Percentiles rank a stretch among this genome's conserved stretches.
Conservation (phyloP, 2,329 filamentous ascomycete species). For the Alternaria sp. region DNA sequence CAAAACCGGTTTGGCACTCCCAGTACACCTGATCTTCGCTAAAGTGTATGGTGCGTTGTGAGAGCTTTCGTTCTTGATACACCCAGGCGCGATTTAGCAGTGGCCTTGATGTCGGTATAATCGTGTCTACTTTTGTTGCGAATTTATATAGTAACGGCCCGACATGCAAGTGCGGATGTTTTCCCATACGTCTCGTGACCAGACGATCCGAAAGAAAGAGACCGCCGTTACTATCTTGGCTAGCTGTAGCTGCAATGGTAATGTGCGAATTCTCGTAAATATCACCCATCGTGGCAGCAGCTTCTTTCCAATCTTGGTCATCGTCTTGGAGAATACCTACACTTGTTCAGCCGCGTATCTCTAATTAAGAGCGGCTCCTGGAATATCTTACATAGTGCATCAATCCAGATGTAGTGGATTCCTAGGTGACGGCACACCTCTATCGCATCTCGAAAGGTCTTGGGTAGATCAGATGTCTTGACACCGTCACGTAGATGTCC, state of each 20-base stretch:
- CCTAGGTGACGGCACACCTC: neutral
- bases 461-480: neutral
- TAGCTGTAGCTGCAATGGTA: neutral
- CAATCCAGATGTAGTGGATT: neutral
- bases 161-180: neutral
- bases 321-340: neutral
- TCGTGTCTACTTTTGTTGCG: too few species aligned
- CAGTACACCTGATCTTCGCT: neutral
- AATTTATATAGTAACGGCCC: too few species aligned
- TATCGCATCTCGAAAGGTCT: neutral
- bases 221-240: neutral
- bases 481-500: fast-evolving
- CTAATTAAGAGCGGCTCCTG: fast-evolving
- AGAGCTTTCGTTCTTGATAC: neutral
- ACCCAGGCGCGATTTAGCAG: neutral
- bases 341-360: neutral
- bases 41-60: neutral
- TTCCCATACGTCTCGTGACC: neutral
- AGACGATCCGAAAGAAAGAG: neutral
- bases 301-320: neutral
- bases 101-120: neutral
- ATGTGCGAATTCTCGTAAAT: neutral
- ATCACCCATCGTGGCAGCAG: neutral
- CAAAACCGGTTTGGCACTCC: neutral
- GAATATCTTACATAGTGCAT: neutral